A percentile compares a stretch with the other conserved stretches of the same genome.
phyloP scores from a whole-genome alignment of 2,329 filamentous ascomycete genomes.

The Atkinsonella texensis region DNA sequence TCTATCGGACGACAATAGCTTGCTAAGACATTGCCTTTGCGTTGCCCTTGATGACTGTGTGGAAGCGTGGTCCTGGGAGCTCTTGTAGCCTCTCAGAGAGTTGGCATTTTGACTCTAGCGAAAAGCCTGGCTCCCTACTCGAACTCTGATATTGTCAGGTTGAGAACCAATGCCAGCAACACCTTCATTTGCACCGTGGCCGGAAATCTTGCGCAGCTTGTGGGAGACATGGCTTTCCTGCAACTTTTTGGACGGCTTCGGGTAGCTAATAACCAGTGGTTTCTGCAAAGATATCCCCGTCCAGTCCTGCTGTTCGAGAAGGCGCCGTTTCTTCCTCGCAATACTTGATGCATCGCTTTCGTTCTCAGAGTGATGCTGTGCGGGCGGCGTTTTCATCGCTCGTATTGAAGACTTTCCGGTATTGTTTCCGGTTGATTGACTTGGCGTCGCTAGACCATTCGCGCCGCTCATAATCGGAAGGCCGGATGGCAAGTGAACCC shows the following conservation, averaged over 20 bases:
- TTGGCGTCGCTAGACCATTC: background rate
- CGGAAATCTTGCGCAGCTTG: background rate
- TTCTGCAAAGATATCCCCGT: conserved; percentile 21
- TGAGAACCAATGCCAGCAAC: background rate
- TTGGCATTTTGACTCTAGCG: conserved; percentile 16
- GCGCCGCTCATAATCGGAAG: conserved; percentile 1
- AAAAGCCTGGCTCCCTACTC: conserved; percentile 17
- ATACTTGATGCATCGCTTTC: conserved; percentile 6
- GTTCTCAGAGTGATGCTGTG: background rate
- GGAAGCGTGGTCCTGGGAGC: background rate
- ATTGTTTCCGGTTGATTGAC: background rate
- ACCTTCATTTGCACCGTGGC: background rate
- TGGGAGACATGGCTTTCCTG: background rate
- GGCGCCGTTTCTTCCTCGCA: conserved; percentile 13
- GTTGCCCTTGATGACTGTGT: background rate
- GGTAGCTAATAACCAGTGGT: conserved; percentile 12
- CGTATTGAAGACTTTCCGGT: background rate
- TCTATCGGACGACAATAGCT: background rate
- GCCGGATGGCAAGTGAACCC: too few species aligned
- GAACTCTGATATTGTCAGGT: conserved; percentile 12
- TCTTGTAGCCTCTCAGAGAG: conserved; percentile 4
- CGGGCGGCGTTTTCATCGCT: background rate
- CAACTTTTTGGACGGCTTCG: conserved; percentile 8
- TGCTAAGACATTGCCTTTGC: background rate
- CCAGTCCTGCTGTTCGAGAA: conserved; percentile 19